Percentiles rank a stretch among this genome's conserved stretches.
These are phyloP conservation scores for Filosporella fistucella DNA, from an alignment of 495 filamentous ascomycete genomes.

Conservation along the genomic window DNA sequence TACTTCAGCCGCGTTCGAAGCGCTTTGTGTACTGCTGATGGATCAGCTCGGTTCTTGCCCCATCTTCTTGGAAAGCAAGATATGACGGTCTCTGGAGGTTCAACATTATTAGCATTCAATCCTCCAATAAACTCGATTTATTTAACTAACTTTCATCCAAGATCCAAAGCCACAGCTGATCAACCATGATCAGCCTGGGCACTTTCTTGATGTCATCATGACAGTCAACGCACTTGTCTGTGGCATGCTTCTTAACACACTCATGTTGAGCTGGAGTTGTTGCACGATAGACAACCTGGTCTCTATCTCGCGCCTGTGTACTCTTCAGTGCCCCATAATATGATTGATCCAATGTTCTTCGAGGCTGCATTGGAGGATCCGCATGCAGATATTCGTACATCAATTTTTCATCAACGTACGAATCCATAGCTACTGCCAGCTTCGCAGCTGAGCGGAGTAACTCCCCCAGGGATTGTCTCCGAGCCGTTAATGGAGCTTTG, in stretches of 20 bases:
- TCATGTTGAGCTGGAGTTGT: neutral
- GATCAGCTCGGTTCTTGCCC: constrained; percentile 61
- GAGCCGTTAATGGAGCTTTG: neutral
- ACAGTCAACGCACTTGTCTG: neutral
- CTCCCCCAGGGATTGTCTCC: neutral
- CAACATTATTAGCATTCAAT: neutral
- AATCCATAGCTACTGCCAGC: neutral
- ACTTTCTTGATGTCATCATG: neutral
- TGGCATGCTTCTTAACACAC: neutral
- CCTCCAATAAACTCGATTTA: neutral
- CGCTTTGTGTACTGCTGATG: constrained; percentile 57
- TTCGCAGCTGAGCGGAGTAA: neutral
- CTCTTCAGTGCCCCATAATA: neutral
- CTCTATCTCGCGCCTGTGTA: constrained; percentile 1
- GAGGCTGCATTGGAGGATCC: constrained; percentile 1
- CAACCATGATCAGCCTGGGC: constrained; percentile 4
- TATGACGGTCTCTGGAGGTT: constrained; percentile 45
- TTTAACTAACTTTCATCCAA: constrained; percentile 1
- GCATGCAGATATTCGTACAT: neutral
- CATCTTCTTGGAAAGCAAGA: constrained; percentile 68
- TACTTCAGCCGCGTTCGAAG: constrained; percentile 33
- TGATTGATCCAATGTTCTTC: constrained; percentile 1
- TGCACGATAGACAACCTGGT: constrained; percentile 4
- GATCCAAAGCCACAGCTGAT: constrained; percentile 9
- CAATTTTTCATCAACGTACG: neutral